Base-by-base conservation (phyloP, 116 monocot genomes). In the Zostera marina region DNA sequence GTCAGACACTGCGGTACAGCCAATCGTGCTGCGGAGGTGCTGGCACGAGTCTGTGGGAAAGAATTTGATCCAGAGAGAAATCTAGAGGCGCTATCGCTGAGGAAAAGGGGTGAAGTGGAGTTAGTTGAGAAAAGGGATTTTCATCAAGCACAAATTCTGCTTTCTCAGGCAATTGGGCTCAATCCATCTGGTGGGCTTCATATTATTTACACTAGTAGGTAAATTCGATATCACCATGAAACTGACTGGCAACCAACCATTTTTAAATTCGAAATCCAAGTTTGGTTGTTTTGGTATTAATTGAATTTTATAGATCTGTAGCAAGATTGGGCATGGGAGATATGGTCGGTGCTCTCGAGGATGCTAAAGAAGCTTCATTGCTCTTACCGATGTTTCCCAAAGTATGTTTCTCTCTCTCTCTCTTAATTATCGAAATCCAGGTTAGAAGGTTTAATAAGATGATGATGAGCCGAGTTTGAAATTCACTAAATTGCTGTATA, bases 111-210 rank as follows among this genome's bases (percentile, higher is more conserved):
- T 24, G 92, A 92, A 69, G 67, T 22, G 20, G 87, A 70, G 68
- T 16, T 92, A 21, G 13, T 80, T 13, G 87, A 81, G 41, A 66
- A 67, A 58, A 78, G 81, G 56, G 71, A 77, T 38, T 58, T 71
- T 43, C 44, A 59, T 11, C 68, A 70, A 17, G 92, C 92, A 3
- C 70, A 63, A 22, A 56, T 58, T 1, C 64, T 87, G 1, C 65
- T 92, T 26, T 74, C 83, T 9, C 68, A 81, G 81, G 92, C 87
- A 3, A 66, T 87, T 60, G 72, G 66, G 39, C 77, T 87, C 44
- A 51, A 72, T 12, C 81, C 92, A 65, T 83, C 72, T 7, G 92
- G 87, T 25, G 87, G 87, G 55, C 64, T 87, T 58, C 87, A 92
- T 60, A 55, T 83, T n/a, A 44, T 79, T 19, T 83, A 87, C 64